Evolutionary conservation across 2,329 filamentous ascomycete species (phyloP), one percentile per base, ranked within the genome.

Genomic region (Fusarium hostae): DNA sequence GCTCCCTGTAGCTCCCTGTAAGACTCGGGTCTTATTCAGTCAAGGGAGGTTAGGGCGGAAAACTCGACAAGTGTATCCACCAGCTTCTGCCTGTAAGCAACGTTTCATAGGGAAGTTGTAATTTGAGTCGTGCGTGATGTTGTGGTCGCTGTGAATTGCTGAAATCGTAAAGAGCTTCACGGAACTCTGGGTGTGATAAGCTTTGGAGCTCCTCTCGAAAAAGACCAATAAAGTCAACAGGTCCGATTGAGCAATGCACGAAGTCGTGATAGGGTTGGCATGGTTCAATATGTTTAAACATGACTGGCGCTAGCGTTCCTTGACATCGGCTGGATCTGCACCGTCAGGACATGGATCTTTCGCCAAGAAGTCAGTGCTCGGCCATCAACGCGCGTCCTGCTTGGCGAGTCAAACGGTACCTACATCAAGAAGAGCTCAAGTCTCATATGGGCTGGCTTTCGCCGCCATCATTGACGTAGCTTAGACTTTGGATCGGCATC

Each of bases 361-460:
- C 62, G 75, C 74, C 75, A 77, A 77, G 75, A 69, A 70, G 52
- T 76, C 74, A 75, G 69, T 71, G 72, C 72, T 75, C 71, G 72
- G 72, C 75, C 73, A 52, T 77, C 75, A 76, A 77, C 72, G 72
- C 75, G 75, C 74, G 75, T 74, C 71, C 75, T 67, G 76, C 75
- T 77, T 77, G 75, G 75, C 75, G 70, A 62, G 55, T 74, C 66
- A 67, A 75, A 69, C 55, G 70, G 75, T 70, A 74, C 72, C 74
- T 74, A 73, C 72, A 76, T 68, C 70, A 77, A 74, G 66, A 68
- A 74, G 74, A 76, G 68, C 65, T 74, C 74, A 59, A 58, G 67
- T 66, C 74, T 76, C 74, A 63, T 73, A 67, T 63, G 63, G 59
- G 55, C 57, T 69, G 74, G 71, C 68, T 65, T 61, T 74, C 56